Evolutionary conservation across 106 monocot species (phyloP).

Genomic region (Phalaenopsis equestris): DNA sequence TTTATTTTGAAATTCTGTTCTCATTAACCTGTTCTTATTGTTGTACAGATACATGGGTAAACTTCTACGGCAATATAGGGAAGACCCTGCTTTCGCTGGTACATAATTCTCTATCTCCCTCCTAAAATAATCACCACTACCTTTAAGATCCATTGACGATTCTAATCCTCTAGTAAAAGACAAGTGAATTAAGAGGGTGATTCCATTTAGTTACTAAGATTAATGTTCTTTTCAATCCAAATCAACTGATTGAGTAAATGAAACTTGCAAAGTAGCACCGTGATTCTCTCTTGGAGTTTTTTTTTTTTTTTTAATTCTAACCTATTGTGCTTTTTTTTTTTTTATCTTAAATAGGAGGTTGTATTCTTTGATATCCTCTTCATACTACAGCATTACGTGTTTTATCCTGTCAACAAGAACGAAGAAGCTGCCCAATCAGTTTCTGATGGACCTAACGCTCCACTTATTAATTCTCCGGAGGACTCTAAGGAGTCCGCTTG

Average conservation of each 20-base stretch:
- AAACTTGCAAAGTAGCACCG: too few species aligned
- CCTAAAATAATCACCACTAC: not conserved
- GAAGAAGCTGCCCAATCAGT: constrained; percentile 18
- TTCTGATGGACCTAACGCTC: not conserved
- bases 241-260: too few species aligned
- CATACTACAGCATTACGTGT: constrained; percentile 83
- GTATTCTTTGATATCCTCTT: constrained; percentile 82
- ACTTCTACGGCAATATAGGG: constrained; percentile 82
- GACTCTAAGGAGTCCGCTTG: constrained; percentile 4
- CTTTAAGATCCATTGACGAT: not conserved
- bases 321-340: not conserved
- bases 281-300: not conserved
- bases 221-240: not conserved
- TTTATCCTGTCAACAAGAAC: constrained; percentile 41
- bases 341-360: constrained; percentile 48
- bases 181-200: not conserved
- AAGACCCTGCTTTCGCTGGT: constrained; percentile 84
- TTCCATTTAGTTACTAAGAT: not conserved
- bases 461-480: not conserved
- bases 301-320: not conserved
- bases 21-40: not conserved
- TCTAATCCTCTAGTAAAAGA: too few species aligned
- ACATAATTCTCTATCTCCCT: not conserved
- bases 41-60: constrained; percentile 56
- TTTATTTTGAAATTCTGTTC: not conserved